Evolutionary conservation across 345 rosid genomes (phyloP), one percentile per base, ranked within the genome.

Genomic region (Eucalyptus virginea): DNA sequence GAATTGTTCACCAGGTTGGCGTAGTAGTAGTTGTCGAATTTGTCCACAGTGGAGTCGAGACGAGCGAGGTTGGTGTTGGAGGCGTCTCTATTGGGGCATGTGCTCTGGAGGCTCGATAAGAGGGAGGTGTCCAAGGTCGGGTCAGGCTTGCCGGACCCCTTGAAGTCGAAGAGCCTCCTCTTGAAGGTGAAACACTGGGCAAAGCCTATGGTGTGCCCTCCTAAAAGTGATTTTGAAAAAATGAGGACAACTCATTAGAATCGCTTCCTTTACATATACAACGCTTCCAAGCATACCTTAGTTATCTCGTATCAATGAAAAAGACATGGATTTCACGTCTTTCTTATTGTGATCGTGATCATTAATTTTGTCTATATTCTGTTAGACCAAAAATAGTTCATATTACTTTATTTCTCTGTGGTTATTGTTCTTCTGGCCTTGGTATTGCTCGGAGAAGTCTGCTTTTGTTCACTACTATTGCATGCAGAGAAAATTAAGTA

Each of bases 151-250:
- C 99, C 97, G 2, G 97, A 90, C 65, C 97, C 96, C 37, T 90
- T 90, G 93, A 94, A 97, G 93, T 96, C 51, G 92, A 93, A 96
- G 21, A 97, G 94, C 90, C 99, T 93, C 69, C 93, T 92, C 94
- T 97, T 97, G 95, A 97, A 93, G 72, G 95, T 88, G 90, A 96
- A 94, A 89, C 99, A 97, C 83, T 96, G 99, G 26, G 99, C 99
- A 93, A 90, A 95, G 23, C 99, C 99, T 89, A 97, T 90, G 32
- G 99, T 97, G 91, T 96, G 99, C 47, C 96, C 99, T 89, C 98
- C 98, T 96, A 89, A 87, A 91, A 90, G 12, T 17, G 24, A 28
- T 34, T 49, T 54, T 52, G 47, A n/a, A 49, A 37, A 37, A 50
- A 34, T 3, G 6, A 87, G 19, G 45, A 8, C 8, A 23, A 28